Percentiles rank a stretch among this genome's conserved stretches.
phyloP scores from a whole-genome alignment of 495 filamentous ascomycete genomes.

The Hypoxylon subgilvum region DNA sequence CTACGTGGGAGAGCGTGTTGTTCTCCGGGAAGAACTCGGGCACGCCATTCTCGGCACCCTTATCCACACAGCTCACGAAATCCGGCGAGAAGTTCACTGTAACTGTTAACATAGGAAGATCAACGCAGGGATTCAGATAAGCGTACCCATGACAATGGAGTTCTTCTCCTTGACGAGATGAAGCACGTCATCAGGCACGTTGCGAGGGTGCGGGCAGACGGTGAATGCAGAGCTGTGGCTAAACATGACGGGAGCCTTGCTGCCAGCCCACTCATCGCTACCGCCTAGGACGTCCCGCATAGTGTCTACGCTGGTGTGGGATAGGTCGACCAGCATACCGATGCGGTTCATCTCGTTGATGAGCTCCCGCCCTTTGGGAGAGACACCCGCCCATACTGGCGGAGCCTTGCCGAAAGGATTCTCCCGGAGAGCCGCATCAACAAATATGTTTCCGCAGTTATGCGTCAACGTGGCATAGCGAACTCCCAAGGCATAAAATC shows the following conservation, averaged over 20 bases:
- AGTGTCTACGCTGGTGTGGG: conserved; percentile 71
- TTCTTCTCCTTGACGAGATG: conserved; percentile 63
- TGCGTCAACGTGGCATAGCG: conserved; percentile 90
- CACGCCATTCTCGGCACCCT: conserved; percentile 63
- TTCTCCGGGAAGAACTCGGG: conserved; percentile 65
- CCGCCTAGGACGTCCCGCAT: conserved; percentile 71
- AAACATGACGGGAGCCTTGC: conserved; percentile 74
- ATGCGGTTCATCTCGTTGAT: conserved; percentile 80
- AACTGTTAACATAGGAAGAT: conserved; percentile 15
- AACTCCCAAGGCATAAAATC: conserved; percentile 79
- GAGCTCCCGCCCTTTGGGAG: conserved; percentile 67
- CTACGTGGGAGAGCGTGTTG: conserved; percentile 80
- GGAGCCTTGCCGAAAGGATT: conserved; percentile 53
- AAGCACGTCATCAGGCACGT: conserved; percentile 75
- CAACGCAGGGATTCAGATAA: background rate
- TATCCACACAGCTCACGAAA: conserved; percentile 73
- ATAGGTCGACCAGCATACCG: conserved; percentile 78
- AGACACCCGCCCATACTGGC: conserved; percentile 68
- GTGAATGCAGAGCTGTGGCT: conserved; percentile 71
- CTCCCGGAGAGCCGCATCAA: conserved; percentile 75
- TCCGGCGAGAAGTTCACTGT: conserved; percentile 71
- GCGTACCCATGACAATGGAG: conserved; percentile 70
- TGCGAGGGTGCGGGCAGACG: conserved; percentile 72
- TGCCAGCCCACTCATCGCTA: conserved; percentile 52
- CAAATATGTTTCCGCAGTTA: conserved; percentile 91